phyloP scores from a whole-genome alignment of 2,329 filamentous ascomycete species.

The Dothistroma septosporum region DNA sequence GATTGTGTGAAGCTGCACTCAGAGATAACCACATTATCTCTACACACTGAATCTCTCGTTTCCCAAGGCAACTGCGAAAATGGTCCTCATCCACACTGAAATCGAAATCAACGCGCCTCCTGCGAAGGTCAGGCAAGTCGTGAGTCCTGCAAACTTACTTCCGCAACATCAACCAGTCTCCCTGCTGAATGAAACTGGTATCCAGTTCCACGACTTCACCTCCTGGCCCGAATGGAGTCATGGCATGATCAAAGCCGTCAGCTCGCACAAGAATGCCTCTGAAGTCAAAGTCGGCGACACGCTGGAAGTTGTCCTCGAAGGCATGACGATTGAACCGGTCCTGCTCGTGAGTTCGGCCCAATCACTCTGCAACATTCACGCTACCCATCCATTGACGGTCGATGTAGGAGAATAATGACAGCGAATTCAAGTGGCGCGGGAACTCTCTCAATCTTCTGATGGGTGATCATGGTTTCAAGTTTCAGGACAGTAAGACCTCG shows the following conservation, averaged over 20 bases:
- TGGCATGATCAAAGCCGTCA: not conserved
- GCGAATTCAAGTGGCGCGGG: slow-evolving; percentile 17
- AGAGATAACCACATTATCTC: not conserved
- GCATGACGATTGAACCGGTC: slow-evolving; percentile 16
- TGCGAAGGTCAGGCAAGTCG: not conserved
- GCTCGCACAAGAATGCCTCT: not conserved
- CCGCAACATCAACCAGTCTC: not conserved
- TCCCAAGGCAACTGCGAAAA: not conserved
- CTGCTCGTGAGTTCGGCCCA: slow-evolving; percentile 7
- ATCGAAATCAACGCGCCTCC: not conserved
- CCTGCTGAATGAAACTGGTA: not conserved
- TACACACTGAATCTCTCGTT: not conserved
- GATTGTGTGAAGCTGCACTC: not conserved
- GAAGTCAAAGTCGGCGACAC: slow-evolving; percentile 11
- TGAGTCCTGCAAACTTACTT: not conserved
- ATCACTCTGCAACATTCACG: not conserved
- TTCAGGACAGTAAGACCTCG: slow-evolving; percentile 9
- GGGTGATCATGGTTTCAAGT: slow-evolving; percentile 20
- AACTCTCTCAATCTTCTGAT: slow-evolving; percentile 13
- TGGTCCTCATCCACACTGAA: not conserved
- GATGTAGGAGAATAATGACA: slow-evolving; percentile 8
- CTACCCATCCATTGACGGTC: not conserved
- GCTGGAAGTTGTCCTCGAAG: slow-evolving; percentile 12
- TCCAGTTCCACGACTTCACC: not conserved
- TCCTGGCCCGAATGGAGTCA: not conserved